These are phyloP conservation scores for Amanita exitialis DNA, from an alignment of 768 basidiomycete genomes.

Conservation along the genomic window DNA sequence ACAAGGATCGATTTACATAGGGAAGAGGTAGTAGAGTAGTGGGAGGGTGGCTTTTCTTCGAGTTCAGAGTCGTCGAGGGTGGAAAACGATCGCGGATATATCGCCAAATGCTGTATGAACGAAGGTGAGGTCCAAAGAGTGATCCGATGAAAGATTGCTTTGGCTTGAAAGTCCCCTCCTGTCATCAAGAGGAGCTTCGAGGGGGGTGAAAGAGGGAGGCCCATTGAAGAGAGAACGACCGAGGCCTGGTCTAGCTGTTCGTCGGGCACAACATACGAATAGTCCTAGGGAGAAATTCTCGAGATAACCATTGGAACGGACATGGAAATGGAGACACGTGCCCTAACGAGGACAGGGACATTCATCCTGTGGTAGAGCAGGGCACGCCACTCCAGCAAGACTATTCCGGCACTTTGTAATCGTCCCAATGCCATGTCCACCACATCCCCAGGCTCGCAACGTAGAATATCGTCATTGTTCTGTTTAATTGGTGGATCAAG, in stretches of 20 bases:
- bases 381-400: slow-evolving; percentile 18
- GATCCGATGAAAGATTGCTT: slow-evolving; percentile 14
- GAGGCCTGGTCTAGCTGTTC: slow-evolving; percentile 14
- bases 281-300: slow-evolving; percentile 1
- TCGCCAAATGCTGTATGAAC: slow-evolving; percentile 12
- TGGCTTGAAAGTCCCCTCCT: slow-evolving; percentile 15
- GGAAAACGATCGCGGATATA: slow-evolving; percentile 18
- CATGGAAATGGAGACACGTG: slow-evolving; percentile 7
- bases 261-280: slow-evolving; percentile 16
- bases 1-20: slow-evolving; percentile 15
- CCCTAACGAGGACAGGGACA: slow-evolving; percentile 16
- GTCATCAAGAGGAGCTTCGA: slow-evolving; percentile 10
- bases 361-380: slow-evolving; percentile 17
- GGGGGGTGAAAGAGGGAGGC: slow-evolving; percentile 14
- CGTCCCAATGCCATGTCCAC: slow-evolving; percentile 17
- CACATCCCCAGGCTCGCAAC: slow-evolving; percentile 12
- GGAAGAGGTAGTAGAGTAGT: slow-evolving; percentile 8
- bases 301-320: neutral
- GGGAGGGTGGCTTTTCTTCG: slow-evolving; percentile 8
- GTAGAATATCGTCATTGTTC: slow-evolving; percentile 8
- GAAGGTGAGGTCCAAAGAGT: slow-evolving; percentile 9
- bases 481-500: slow-evolving; percentile 2
- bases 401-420: slow-evolving; percentile 12
- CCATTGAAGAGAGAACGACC: slow-evolving; percentile 11
- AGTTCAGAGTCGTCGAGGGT: slow-evolving; percentile 14